Conservation (phyloP, 768 basidiomycete species). For the Fomitopsis serialis region DNA sequence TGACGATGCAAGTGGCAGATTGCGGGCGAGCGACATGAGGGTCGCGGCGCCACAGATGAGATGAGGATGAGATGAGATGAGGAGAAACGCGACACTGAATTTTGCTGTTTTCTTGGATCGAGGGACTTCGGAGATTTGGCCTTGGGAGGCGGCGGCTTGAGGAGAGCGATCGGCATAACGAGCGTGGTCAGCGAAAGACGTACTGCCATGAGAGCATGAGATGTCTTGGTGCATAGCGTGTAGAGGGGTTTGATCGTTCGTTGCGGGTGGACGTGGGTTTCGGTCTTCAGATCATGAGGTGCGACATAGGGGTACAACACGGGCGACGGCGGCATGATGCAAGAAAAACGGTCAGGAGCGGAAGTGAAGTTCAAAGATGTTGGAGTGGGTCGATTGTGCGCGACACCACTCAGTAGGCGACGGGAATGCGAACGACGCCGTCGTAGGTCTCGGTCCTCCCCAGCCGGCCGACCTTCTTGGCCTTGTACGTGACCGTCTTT, state of each 20-base stretch:
- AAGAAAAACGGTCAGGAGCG: background rate
- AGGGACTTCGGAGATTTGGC: background rate
- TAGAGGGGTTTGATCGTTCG: background rate
- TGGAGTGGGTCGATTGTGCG: background rate
- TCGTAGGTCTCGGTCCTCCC: slow-evolving; percentile 67
- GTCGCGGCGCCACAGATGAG: too few relatives aligned
- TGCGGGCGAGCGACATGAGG: background rate
- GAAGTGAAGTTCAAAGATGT: background rate
- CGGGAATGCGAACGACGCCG: slow-evolving; percentile 49
- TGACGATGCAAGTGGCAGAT: background rate
- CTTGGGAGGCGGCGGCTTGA: slow-evolving; percentile 1
- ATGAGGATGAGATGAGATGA: background rate
- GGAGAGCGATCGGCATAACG: slow-evolving; percentile 14
- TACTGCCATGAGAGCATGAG: slow-evolving; percentile 12
- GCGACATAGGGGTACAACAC: slow-evolving; percentile 3
- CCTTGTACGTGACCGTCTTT: slow-evolving; percentile 49
- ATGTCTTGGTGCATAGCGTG: slow-evolving; percentile 1
- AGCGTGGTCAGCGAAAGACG: slow-evolving; percentile 14
- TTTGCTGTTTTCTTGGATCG: background rate
- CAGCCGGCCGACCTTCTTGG: slow-evolving; percentile 51
- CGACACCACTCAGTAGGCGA: slow-evolving; percentile 13
- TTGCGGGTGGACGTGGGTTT: background rate
- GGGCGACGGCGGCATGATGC: background rate
- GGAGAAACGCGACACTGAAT: background rate
- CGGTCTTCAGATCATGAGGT: background rate